These are phyloP conservation scores for Otatea glauca DNA, from an alignment of 176 grass and related monocot species.

Conservation along the genomic window DNA sequence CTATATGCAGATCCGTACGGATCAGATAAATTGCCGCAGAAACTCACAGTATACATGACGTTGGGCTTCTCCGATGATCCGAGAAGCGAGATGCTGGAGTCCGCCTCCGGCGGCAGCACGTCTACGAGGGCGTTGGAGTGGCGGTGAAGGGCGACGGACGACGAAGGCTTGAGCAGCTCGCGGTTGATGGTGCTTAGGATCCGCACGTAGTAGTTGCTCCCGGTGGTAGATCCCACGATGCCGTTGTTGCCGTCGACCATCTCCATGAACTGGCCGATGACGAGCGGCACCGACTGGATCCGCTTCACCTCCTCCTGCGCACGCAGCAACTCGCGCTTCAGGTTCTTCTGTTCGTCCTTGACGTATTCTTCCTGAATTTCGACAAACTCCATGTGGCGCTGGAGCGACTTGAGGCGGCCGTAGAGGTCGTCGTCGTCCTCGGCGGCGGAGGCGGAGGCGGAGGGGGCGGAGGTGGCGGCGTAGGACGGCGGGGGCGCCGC, in stretches of 20 bases:
- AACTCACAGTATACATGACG: constrained; percentile 77
- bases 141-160: constrained; percentile 84
- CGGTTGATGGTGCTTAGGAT: constrained; percentile 97
- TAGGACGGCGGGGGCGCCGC: constrained; percentile 51
- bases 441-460: constrained; percentile 6
- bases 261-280: constrained; percentile 99
- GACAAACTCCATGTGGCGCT: constrained; percentile 94
- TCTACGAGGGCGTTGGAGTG: constrained; percentile 94
- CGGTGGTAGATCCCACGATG: constrained; percentile 95
- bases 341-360: constrained; percentile 99
- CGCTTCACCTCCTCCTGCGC: constrained; percentile 99
- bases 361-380: constrained; percentile 98
- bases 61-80: constrained; percentile 85
- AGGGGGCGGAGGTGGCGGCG: constrained; percentile 20
- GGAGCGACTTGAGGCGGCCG: constrained; percentile 84
- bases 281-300: constrained; percentile 96
- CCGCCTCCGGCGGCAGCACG: constrained; percentile 88
- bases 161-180: constrained; percentile 92
- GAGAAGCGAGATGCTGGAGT: constrained; percentile 95
- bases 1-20: constrained; percentile 11
- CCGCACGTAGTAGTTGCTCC: constrained; percentile 94
- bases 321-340: constrained; percentile 88
- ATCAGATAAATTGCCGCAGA: neutral
- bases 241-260: constrained; percentile 99
- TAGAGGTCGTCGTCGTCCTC: constrained; percentile 83